Base-by-base conservation (phyloP, 768 basidiomycete species). In the Lactifluus hygrophoroides region DNA sequence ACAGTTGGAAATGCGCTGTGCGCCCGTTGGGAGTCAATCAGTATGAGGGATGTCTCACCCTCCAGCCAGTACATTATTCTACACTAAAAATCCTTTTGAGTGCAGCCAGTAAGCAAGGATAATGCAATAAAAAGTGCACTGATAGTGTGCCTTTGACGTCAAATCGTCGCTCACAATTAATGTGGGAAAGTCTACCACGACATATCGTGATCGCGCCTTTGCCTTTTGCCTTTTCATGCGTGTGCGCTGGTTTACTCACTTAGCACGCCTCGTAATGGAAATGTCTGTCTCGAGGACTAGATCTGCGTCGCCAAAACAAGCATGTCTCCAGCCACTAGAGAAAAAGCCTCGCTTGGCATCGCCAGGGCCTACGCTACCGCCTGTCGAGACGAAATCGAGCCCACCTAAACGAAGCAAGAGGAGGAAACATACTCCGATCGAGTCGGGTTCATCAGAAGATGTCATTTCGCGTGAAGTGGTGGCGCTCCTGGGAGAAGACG, bases 391-490 rank as follows among this genome's bases (percentile, higher is more conserved):
- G 27, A 58, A 61, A 37, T 52, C 47, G 48, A 59, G 58, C 21
- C 49, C 57, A 14, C 28, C 56, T 3, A 56, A 57, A 42, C 50
- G 48, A 23, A 67, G 62, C 70, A 76, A 71, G 73, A 75, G 63
- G 67, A 76, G 43, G 69, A 69, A 67, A 54, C 64, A 67, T 27
- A 52, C 66, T 2, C 58, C 77, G 2, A 81, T 83, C 1, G 90
- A 90, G 48, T 74, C 80, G 0, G 86, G 79, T 65, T 86, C 90
- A 2, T 63, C 80, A 16, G 87, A 86, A 25, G 90, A 93, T 66
- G 86, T 94, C 13, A 72, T 89, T 30, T 83, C 80, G 71, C 80
- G 76, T 49, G 92, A 96, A 57, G 78, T 94, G 23, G 67, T 80
- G 32, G 76, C 74, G 2, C 73, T 93, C 4, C 73, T 96, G 2